phyloP scores from a whole-genome alignment of 768 basidiomycete genomes.

The Pholiota microspora region DNA sequence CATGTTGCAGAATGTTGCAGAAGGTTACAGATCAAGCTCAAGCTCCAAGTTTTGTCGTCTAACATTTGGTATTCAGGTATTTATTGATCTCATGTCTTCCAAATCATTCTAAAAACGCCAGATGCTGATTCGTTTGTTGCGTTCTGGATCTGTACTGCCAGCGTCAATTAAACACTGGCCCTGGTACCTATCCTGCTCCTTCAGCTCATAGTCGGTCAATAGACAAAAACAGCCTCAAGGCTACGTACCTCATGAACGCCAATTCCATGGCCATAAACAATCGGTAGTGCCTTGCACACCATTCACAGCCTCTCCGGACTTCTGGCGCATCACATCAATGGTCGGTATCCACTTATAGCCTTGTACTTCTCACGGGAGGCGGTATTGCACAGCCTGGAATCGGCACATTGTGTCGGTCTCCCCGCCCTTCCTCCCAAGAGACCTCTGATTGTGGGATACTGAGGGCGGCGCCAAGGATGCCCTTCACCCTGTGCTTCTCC shows the following conservation, averaged over 20 bases:
- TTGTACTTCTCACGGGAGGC: background rate
- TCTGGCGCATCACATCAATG: background rate
- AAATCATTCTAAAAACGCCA: background rate
- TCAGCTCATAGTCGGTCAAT: no score
- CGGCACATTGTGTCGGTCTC: background rate
- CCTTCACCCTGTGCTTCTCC: background rate
- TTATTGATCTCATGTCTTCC: no score
- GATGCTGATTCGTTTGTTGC: background rate
- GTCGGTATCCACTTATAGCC: background rate
- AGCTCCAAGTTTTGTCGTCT: no score
- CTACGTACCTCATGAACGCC: background rate
- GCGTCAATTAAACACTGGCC: no score
- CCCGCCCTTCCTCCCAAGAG: background rate
- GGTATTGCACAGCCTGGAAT: background rate
- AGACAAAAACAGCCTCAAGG: background rate
- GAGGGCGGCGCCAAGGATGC: background rate
- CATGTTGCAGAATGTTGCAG: no score
- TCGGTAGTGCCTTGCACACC: background rate
- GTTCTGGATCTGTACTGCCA: no score
- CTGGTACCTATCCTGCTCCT: no score
- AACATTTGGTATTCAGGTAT: no score
- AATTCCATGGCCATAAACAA: background rate
- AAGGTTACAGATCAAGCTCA: no score
- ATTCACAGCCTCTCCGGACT: background rate
- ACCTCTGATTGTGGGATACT: background rate